Evolutionary conservation across 1,139 yeast genomes (phyloP).

Genomic region (Geotrichum phurueaensis): DNA sequence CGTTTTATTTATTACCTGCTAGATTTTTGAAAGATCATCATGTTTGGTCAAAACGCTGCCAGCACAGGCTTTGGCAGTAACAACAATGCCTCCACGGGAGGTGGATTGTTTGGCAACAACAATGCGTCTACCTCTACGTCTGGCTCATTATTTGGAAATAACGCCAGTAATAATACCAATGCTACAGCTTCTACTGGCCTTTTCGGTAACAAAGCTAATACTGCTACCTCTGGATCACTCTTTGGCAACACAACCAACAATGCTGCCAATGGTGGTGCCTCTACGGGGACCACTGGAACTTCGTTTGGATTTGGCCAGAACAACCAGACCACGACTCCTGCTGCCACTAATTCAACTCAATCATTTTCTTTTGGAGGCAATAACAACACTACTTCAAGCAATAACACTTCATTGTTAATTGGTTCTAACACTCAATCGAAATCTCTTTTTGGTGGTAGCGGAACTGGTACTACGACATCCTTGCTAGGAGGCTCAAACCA

Average conservation of each 20-base stretch:
- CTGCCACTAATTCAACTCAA: neutral
- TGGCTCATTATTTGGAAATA: neutral
- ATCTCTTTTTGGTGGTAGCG: neutral
- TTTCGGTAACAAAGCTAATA: conserved; percentile 15
- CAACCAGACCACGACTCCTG: neutral
- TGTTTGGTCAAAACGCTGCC: neutral
- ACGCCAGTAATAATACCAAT: neutral
- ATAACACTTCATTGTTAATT: neutral
- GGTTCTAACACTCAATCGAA: conserved; percentile 2
- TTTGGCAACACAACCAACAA: conserved; percentile 6
- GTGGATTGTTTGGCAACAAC: conserved; percentile 8
- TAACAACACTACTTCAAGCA: neutral
- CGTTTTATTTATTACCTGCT: neutral
- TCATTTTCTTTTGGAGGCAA: neutral
- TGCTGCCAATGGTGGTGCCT: neutral
- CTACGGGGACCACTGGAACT: conserved; percentile 5
- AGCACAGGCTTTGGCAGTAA: neutral
- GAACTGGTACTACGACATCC: neutral
- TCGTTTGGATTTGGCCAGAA: conserved; percentile 1
- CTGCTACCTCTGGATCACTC: neutral
- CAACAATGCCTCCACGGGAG: conserved; percentile 18
- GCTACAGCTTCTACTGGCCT: conserved; percentile 1
- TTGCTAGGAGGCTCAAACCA: conserved; percentile 2
- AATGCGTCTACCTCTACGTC: neutral
- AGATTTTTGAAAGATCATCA: neutral